Percentiles rank a stretch among this genome's conserved stretches.
phyloP scores from a whole-genome alignment of 257 asterid species.

The Schizonepeta tenuifolia region DNA sequence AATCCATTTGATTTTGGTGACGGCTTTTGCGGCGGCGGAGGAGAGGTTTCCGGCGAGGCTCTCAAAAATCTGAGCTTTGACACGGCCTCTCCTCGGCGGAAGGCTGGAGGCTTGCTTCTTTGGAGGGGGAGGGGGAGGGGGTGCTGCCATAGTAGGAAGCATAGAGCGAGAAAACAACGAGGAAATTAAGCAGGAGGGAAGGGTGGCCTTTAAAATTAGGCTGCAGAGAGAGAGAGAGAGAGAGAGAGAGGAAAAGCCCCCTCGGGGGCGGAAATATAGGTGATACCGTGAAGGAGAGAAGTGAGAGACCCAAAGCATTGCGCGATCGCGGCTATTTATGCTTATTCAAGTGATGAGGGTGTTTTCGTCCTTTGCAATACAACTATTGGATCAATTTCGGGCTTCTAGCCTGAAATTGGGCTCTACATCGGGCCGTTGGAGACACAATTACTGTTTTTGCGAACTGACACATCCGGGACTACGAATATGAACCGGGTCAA shows the following conservation, averaged over 20 bases:
- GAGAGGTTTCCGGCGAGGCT: constrained; percentile 45
- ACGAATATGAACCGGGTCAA: too few species aligned
- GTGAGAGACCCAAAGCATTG: background rate
- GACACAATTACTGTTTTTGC: too few species aligned
- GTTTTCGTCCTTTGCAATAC: background rate
- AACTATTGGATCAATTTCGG: too few species aligned
- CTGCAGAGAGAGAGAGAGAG: background rate
- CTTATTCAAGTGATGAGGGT: background rate
- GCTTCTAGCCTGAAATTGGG: too few species aligned
- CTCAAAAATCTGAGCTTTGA: constrained; percentile 61
- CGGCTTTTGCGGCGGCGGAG: constrained; percentile 38
- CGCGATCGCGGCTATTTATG: background rate
- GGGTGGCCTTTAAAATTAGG: too few species aligned
- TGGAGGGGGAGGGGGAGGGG: constrained; percentile 26
- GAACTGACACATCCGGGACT: too few species aligned
- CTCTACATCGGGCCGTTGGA: too few species aligned
- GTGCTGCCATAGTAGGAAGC: constrained; percentile 31
- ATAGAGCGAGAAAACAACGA: background rate
- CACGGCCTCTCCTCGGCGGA: constrained; percentile 56
- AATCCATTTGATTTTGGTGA: constrained; percentile 29
- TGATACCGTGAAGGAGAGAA: background rate
- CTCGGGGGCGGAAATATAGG: background rate
- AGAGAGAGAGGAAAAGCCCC: background rate
- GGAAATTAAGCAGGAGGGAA: background rate
- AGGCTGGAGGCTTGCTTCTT: constrained; percentile 2